Conservation (phyloP, 768 basidiomycete species). For the Pleurotus ostreatus region DNA sequence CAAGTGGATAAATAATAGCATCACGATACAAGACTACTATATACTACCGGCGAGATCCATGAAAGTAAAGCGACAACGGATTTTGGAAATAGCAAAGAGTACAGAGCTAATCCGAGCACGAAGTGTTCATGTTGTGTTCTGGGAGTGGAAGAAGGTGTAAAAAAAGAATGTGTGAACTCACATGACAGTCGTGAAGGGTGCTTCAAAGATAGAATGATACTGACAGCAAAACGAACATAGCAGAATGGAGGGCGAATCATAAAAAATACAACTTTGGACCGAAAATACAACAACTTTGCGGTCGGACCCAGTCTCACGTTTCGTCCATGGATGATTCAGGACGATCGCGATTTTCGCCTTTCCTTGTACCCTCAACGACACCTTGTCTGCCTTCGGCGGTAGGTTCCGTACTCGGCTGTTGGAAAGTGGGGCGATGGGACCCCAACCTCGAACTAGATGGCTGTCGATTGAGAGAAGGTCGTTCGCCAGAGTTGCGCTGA, state of each 20-base stretch:
- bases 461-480: constrained; percentile 22
- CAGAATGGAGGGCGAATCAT: not conserved
- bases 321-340: constrained; percentile 15
- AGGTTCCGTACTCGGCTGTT: constrained; percentile 9
- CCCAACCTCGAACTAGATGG: constrained; percentile 14
- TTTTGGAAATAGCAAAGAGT: not conserved
- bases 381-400: not conserved
- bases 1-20: not conserved
- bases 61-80: not conserved
- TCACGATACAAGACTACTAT: not conserved
- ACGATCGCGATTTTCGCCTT: constrained; percentile 17
- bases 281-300: constrained; percentile 5
- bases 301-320: constrained; percentile 7
- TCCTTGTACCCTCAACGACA: constrained; percentile 3
- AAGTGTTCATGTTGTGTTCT: not conserved
- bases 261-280: not conserved
- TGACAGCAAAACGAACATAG: constrained; percentile 9
- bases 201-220: not conserved
- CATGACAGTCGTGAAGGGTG: constrained; percentile 3
- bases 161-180: constrained; percentile 4
- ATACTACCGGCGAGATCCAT: not conserved
- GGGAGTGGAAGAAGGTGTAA: not conserved
- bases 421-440: constrained; percentile 5
- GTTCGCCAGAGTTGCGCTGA: constrained; percentile 16
- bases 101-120: constrained; percentile 1